Evolutionary conservation across 2,329 filamentous ascomycete genomes (phyloP).

Genomic region (Clonostachys rhizophaga): DNA sequence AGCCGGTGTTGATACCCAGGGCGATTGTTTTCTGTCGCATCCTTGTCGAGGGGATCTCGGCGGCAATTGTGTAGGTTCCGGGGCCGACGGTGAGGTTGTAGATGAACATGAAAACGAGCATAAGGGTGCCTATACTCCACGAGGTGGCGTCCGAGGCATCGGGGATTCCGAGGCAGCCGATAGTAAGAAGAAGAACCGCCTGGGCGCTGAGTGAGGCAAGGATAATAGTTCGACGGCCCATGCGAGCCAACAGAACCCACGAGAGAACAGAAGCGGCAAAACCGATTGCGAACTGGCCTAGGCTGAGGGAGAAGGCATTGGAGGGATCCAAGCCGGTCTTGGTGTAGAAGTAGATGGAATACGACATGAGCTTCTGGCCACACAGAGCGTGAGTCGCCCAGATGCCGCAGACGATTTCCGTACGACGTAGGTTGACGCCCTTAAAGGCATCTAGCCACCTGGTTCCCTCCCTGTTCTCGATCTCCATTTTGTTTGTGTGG

Average conservation of each 20-base stretch:
- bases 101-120: conserved; percentile 34
- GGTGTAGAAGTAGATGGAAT: conserved; percentile 35
- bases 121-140: conserved; percentile 36
- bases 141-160: conserved; percentile 28
- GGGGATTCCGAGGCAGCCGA: conserved; percentile 35
- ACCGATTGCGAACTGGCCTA: conserved; percentile 35
- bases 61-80: conserved; percentile 34
- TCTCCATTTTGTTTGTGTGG: no score
- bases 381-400: conserved; percentile 28
- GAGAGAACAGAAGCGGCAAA: conserved; percentile 38
- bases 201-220: conserved; percentile 43
- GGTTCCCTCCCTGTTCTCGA: neutral
- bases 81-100: conserved; percentile 43
- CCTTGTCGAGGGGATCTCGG: conserved; percentile 38
- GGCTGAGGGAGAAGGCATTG: conserved; percentile 28
- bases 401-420: conserved; percentile 27
- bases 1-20: conserved; percentile 39
- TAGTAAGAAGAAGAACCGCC: conserved; percentile 28
- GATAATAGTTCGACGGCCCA: conserved; percentile 39
- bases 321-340: conserved; percentile 28
- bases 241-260: conserved; percentile 35
- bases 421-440: conserved; percentile 36
- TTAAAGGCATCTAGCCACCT: conserved; percentile 36
- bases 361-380: conserved; percentile 24
- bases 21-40: conserved; percentile 40